Evolutionary conservation across 805 yeast genomes (phyloP).

Genomic region (Debaryomyces hansenii): DNA sequence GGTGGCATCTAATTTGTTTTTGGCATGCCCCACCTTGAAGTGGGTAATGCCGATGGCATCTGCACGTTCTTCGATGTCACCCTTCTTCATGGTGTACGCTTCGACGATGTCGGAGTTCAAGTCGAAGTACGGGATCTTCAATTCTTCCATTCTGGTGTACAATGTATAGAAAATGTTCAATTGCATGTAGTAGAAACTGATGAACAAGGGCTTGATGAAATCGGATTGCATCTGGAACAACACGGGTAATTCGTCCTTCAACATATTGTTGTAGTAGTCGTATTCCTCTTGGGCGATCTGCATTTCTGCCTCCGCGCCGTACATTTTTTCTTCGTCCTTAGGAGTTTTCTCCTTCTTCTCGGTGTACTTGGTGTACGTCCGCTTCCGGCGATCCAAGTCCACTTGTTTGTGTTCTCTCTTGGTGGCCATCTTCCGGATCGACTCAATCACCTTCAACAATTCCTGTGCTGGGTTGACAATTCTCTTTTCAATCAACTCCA

Average conservation of each 20-base stretch:
- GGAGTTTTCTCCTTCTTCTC: conserved; percentile 79
- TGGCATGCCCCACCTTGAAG: conserved; percentile 87
- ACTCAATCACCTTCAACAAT: conserved; percentile 73
- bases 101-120: conserved; percentile 79
- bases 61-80: conserved; percentile 84
- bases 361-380: conserved; percentile 68
- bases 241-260: conserved; percentile 86
- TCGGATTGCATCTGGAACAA: conserved; percentile 87
- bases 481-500: conserved; percentile 86
- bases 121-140: conserved; percentile 96
- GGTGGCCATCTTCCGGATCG: conserved; percentile 89
- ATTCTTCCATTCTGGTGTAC: conserved; percentile 87
- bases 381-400: conserved; percentile 84
- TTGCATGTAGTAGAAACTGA: conserved; percentile 95
- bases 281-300: conserved; percentile 92
- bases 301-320: conserved; percentile 84
- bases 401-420: conserved; percentile 95
- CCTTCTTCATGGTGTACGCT: conserved; percentile 78
- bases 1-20: conserved; percentile 78
- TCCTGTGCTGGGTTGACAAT: conserved; percentile 92
- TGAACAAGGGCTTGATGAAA: conserved; percentile 90
- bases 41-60: conserved; percentile 90
- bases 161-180: conserved; percentile 93
- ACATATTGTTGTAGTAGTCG: conserved; percentile 93
- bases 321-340: conserved; percentile 90